Conservation (phyloP, 2,329 filamentous ascomycete genomes). For the Fusarium citri region DNA sequence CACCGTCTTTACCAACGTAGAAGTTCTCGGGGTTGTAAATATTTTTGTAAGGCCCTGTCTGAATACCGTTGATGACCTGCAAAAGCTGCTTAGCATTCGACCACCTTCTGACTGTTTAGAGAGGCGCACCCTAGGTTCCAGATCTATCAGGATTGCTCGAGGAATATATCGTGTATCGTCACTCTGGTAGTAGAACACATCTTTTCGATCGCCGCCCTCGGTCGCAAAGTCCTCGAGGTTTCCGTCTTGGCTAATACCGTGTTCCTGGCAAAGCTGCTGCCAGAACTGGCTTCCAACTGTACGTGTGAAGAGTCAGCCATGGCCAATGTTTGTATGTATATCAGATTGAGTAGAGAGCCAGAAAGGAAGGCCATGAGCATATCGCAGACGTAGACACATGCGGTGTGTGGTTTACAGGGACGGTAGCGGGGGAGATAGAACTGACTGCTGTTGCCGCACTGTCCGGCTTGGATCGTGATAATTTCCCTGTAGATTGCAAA, state of each 20-base stretch:
- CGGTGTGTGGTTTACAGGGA: neutral
- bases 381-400: constrained; percentile 11
- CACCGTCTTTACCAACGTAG: constrained; percentile 93
- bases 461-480: constrained; percentile 98
- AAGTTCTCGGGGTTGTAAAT: constrained; percentile 99
- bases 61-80: constrained; percentile 88
- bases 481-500: constrained; percentile 77
- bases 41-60: constrained; percentile 93
- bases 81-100: constrained; percentile 21
- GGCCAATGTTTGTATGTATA: neutral
- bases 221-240: constrained; percentile 98
- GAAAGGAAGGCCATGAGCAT: neutral
- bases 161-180: constrained; percentile 99
- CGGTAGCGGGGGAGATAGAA: constrained; percentile 48
- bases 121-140: constrained; percentile 81
- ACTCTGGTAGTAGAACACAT: constrained; percentile 99
- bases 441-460: constrained; percentile 99
- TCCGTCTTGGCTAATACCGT: constrained; percentile 96
- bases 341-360: neutral
- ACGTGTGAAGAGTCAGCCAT: constrained; percentile 50
- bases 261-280: constrained; percentile 98
- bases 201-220: constrained; percentile 96
- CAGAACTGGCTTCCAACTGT: constrained; percentile 97
- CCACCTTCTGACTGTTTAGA: neutral
- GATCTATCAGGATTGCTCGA: constrained; percentile 91